These are phyloP conservation scores for Clohesyomyces aquaticus DNA, from an alignment of 495 filamentous ascomycete genomes.

Conservation along the genomic window DNA sequence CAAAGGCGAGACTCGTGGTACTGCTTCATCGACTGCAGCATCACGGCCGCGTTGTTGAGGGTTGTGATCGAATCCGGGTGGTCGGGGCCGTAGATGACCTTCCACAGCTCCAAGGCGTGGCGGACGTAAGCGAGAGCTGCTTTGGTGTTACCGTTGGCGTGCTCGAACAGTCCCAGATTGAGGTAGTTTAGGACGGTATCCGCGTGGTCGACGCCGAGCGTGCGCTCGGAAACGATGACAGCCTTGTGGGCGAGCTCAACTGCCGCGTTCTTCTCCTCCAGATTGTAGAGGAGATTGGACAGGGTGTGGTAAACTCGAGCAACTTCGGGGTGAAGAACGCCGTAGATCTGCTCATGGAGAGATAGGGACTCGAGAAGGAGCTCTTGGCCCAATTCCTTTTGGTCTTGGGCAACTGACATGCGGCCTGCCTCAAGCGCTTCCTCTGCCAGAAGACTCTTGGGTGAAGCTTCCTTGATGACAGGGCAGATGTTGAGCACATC, in stretches of 20 bases:
- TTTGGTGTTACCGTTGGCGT: conserved; percentile 85
- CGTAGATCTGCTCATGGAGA: conserved; percentile 98
- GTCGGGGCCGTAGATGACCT: conserved; percentile 88
- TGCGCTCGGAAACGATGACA: conserved; percentile 93
- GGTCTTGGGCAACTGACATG: conserved; percentile 89
- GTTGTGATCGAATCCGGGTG: conserved; percentile 99
- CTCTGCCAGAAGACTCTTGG: conserved; percentile 85
- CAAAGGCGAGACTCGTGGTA: conserved; percentile 91
- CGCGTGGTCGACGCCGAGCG: conserved; percentile 87
- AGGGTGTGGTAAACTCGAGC: conserved; percentile 92
- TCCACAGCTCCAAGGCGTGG: conserved; percentile 94
- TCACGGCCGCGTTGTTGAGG: conserved; percentile 97
- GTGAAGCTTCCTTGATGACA: conserved; percentile 89
- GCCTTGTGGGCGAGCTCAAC: conserved; percentile 96
- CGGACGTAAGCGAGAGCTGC: conserved; percentile 81
- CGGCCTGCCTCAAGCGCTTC: conserved; percentile 94
- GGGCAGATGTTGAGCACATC: conserved; percentile 92
- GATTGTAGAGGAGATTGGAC: conserved; percentile 91
- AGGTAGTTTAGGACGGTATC: conserved; percentile 95
- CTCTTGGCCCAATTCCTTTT: conserved; percentile 95
- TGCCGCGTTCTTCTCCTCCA: conserved; percentile 93
- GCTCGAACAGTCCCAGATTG: conserved; percentile 93
- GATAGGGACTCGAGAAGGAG: conserved; percentile 93
- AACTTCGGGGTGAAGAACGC: conserved; percentile 95
- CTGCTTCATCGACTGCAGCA: conserved; percentile 91